phyloP scores from a whole-genome alignment of 495 filamentous ascomycete species.

The Xylaria castorea region DNA sequence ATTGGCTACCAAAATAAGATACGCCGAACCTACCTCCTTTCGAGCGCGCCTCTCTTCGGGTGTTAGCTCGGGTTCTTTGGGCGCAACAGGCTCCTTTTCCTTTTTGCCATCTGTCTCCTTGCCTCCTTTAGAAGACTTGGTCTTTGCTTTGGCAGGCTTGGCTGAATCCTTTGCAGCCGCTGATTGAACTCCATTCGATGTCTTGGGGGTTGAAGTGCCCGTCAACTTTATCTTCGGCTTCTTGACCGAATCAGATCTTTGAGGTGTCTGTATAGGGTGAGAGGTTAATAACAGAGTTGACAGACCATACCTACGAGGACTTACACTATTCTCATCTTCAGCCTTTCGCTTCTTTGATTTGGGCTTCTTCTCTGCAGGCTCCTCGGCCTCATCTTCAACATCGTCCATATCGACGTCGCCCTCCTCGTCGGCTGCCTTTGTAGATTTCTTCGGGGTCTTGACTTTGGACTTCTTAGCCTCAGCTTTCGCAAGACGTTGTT shows the following conservation, averaged over 20 bases:
- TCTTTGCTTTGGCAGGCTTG: slow-evolving; percentile 61
- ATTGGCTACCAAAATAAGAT: not conserved
- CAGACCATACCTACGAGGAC: slow-evolving; percentile 26
- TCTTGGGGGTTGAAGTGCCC: slow-evolving; percentile 58
- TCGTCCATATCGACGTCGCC: slow-evolving; percentile 83
- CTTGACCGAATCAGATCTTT: slow-evolving; percentile 71
- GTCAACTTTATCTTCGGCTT: slow-evolving; percentile 69
- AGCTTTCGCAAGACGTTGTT: slow-evolving; percentile 63
- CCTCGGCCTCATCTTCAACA: slow-evolving; percentile 53
- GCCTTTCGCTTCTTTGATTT: slow-evolving; percentile 74
- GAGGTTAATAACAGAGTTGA: slow-evolving; percentile 2
- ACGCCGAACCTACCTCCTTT: slow-evolving; percentile 63
- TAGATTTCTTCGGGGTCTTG: slow-evolving; percentile 68
- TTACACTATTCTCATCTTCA: slow-evolving; percentile 72
- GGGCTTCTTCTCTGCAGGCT: slow-evolving; percentile 61
- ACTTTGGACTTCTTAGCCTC: slow-evolving; percentile 67
- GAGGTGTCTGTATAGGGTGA: slow-evolving; percentile 63
- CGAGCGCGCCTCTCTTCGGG: slow-evolving; percentile 53
- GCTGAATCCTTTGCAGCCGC: slow-evolving; percentile 40
- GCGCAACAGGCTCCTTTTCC: slow-evolving; percentile 59
- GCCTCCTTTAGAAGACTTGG: slow-evolving; percentile 67
- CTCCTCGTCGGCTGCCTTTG: slow-evolving; percentile 63
- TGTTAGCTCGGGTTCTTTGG: slow-evolving; percentile 59
- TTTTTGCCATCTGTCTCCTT: slow-evolving; percentile 70
- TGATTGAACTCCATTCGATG: slow-evolving; percentile 57